Evolutionary conservation across 169 alveolate genomes (phyloP).

Genomic region (Cryptosporidium parvum): DNA sequence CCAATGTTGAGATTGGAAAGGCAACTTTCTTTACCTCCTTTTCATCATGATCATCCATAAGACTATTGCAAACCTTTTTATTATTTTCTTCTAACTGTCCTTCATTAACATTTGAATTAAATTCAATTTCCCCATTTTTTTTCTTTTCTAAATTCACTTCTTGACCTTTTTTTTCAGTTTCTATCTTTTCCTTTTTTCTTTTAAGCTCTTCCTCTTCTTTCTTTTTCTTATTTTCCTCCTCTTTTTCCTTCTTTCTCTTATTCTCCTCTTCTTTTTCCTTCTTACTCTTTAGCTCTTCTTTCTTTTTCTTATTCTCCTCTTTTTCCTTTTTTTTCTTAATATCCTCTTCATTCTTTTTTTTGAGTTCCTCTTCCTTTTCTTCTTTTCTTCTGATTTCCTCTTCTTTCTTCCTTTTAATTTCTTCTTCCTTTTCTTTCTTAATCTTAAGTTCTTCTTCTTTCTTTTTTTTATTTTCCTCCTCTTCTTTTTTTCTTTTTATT

Average conservation of each 20-base stretch:
- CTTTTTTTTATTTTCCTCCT: no score
- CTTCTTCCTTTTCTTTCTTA: background rate
- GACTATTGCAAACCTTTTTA: no score
- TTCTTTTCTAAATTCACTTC: background rate
- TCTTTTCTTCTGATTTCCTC: background rate
- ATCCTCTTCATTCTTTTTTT: background rate
- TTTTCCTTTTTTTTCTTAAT: background rate
- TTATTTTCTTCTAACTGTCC: background rate
- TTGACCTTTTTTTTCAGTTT: no score
- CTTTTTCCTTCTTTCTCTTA: background rate
- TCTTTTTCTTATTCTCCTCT: background rate
- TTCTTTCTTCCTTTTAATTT: no score
- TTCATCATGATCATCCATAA: background rate
- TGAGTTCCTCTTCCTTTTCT: background rate
- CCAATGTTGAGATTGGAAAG: background rate
- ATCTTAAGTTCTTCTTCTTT: background rate
- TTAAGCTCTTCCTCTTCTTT: background rate
- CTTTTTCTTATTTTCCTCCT: background rate
- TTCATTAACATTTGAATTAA: background rate
- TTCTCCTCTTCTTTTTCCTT: background rate
- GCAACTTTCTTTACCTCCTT: background rate
- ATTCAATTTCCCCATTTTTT: background rate
- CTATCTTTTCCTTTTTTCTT: background rate
- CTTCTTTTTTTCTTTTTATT: no score
- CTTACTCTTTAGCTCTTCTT: background rate